Evolutionary conservation across 768 basidiomycete genomes (phyloP), one percentile per base, ranked within the genome.

Genomic region (Atractiella rhizophila): DNA sequence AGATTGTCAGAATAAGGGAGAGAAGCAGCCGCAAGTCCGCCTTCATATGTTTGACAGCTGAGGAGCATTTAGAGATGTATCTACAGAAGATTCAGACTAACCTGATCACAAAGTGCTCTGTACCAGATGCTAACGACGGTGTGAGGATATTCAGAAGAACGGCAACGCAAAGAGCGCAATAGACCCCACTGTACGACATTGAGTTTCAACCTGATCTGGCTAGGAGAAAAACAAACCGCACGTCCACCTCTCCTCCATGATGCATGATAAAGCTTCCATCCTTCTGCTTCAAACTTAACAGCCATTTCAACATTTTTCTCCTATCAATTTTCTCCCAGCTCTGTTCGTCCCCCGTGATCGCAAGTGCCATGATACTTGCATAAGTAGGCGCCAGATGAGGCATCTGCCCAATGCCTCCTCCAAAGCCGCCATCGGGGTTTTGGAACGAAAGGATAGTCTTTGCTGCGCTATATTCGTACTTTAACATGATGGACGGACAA

Each of bases 31-130:
- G 80, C 68, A 54, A 98, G 86, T 0, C 91, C 88, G 26, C 91
- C 91, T 59, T 98, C 91, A 61, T 88, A 96, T 0, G 86, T 96
- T 57, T 96, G 91, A 56, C 82, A 91, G 4, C 75, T 57, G 32
- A 9, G 19, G 6, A 6, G 30, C 19, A 41, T 35, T 18, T 6
- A 40, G 39, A 12, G 12, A 20, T 5, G 24, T 8, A 5, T 4
- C 1, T 36, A 25, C 33, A n/a, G 23, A 8, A 32, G 18, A n/a
- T n/a, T n/a, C n/a, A n/a, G 16, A 18, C 37, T 6, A 24, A 52
- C 47, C 24, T 74, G 0, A 73, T 71, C 39, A 98, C 64, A 62
- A 85, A 96, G 6, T 63, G 68, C 1, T 77, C 68, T 0, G 75
- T 76, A 5, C 74, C 73, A 21, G 63, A 60, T 4, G 85, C 65